Conservation (phyloP, 1,284 basidiomycete species). For the Mycena citricolor region DNA sequence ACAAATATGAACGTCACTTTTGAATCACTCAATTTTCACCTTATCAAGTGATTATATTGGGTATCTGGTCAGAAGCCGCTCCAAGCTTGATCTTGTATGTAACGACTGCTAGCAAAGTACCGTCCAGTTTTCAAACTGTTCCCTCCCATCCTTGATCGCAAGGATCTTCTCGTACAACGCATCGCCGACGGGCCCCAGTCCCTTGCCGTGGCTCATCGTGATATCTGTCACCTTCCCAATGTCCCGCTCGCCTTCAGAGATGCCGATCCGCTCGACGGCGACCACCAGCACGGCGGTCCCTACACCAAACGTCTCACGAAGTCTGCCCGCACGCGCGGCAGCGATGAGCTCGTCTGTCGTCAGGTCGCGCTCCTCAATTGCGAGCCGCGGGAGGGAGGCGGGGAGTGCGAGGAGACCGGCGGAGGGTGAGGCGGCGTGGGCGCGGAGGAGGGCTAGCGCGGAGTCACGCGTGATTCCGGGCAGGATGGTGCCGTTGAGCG, state of each 20-base stretch:
- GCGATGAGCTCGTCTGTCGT: conserved; percentile 61
- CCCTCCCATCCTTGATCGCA: conserved; percentile 65
- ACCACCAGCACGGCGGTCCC: conserved; percentile 72
- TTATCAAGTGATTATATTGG: too few relatives aligned
- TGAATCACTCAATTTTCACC: too few relatives aligned
- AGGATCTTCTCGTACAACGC: conserved; percentile 56
- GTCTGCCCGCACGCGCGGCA: conserved; percentile 46
- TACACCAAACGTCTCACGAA: conserved; percentile 72
- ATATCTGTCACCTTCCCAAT: conserved; percentile 8
- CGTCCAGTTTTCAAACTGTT: conserved; percentile 43
- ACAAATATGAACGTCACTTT: too few relatives aligned
- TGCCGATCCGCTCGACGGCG: conserved; percentile 55
- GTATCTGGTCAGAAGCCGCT: too few relatives aligned
- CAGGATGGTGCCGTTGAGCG: conserved; percentile 73
- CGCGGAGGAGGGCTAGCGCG: conserved; percentile 58
- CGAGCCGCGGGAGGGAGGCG: conserved; percentile 39
- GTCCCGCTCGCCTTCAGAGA: conserved; percentile 39
- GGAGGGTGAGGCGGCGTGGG: conserved; percentile 36
- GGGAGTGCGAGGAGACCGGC: conserved; percentile 42
- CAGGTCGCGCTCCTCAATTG: conserved; percentile 58
- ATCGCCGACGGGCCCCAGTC: conserved; percentile 44
- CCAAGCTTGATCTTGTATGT: too few relatives aligned
- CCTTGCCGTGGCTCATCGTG: conserved; percentile 2
- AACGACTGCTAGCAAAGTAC: conserved; percentile 26
- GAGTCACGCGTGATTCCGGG: conserved; percentile 78